Evolutionary conservation across 148 eudicot genomes (phyloP), one percentile per base, ranked within the genome.

Genomic region (Camellia sinensis): DNA sequence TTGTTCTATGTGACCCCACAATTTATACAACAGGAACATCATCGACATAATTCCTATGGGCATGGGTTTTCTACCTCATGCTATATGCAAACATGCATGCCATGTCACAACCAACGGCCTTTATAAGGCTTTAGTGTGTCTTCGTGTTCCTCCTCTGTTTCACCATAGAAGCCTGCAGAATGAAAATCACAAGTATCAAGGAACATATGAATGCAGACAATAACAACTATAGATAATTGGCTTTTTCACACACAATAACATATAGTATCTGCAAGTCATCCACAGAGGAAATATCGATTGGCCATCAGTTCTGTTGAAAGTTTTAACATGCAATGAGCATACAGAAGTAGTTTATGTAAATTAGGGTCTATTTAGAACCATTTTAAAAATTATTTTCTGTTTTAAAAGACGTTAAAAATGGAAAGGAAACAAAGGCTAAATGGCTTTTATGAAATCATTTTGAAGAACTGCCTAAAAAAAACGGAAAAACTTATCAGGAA

Each of bases 31-130:
- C 29, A 13, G 94, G 94, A 66, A 97, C 97, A 85, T 94, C 94
- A 76, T 97, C 99, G 22, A 56, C 68, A 65, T 94, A 94, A 73
- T 91, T 92, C 65, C 99, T 90, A 79, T 97, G 97, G 64, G 99
- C 99, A 78, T 97, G 99, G 62, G 99, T 97, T 89, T 94, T 97
- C 89, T 97, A 97, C 85, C 99, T 91, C 99, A 94, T 94, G 89
- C 99, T 94, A 82, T 92, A 97, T 65, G 99, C 99, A 87, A 97
- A 97, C 99, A 94, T 90, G 86, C 94, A 94, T 73, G 99, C 97
- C 99, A 97, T 94, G 80, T 97, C 99, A 67, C 92, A 97, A 48
- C 95, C 91, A 77, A 94, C 98, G 18, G 86, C 84, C 86, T 86
- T 90, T 6, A 92, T 78, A 43, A 94, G 93, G 87, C 90, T 97